Percentiles rank a stretch among this genome's conserved stretches.
Evolutionary conservation across 345 rosid genomes (phyloP).

Genomic region (Syzygium grande): DNA sequence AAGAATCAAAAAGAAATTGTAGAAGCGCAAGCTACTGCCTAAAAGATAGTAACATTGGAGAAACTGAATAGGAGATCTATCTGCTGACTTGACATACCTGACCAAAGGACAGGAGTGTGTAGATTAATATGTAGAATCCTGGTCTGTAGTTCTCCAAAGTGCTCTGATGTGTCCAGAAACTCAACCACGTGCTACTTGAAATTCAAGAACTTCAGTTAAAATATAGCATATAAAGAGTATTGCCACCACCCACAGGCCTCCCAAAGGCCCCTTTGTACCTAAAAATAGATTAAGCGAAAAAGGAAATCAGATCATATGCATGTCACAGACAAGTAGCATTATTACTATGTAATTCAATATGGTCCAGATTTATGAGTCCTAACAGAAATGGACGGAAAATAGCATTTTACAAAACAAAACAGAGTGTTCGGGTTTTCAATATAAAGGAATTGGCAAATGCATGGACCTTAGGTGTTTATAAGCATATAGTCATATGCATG

Average conservation of each 20-base stretch:
- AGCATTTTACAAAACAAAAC: neutral
- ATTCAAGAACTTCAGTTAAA: constrained; percentile 73
- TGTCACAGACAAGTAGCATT: neutral
- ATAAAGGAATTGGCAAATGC: neutral
- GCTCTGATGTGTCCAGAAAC: constrained; percentile 80
- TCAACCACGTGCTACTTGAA: constrained; percentile 89
- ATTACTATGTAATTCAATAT: neutral
- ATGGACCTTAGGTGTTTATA: neutral
- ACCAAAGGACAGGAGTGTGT: constrained; percentile 62
- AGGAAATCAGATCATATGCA: neutral
- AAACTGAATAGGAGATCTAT: neutral
- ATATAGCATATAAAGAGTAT: constrained; percentile 64
- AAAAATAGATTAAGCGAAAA: neutral
- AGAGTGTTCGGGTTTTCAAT: neutral
- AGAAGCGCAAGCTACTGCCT: constrained; percentile 3
- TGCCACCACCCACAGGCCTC: constrained; percentile 81
- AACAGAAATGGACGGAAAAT: neutral
- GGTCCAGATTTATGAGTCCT: neutral
- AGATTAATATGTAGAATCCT: constrained; percentile 52
- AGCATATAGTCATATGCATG: neutral
- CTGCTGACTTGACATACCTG: constrained; percentile 42
- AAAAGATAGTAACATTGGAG: neutral
- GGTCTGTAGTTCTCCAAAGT: constrained; percentile 46
- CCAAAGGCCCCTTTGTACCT: constrained; percentile 85
- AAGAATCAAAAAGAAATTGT: neutral